phyloP scores from a whole-genome alignment of 768 basidiomycete genomes.

The Suillus fuscotomentosus region DNA sequence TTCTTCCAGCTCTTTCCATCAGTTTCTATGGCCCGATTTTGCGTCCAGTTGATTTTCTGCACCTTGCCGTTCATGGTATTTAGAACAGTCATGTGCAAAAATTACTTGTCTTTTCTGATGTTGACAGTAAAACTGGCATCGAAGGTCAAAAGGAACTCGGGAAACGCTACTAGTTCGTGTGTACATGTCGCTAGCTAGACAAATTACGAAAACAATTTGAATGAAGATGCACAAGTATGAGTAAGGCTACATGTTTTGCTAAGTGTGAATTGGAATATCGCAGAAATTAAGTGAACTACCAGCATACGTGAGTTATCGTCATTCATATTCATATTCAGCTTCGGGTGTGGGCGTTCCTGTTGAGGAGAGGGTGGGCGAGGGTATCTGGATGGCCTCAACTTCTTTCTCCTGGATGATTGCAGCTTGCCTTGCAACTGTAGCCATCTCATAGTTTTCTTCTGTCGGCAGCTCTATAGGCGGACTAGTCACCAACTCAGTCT shows the following conservation, averaged over 20 bases:
- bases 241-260: slow-evolving; percentile 5
- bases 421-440: slow-evolving; percentile 54
- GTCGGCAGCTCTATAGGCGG: slow-evolving; percentile 45
- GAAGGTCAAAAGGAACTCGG: slow-evolving; percentile 65
- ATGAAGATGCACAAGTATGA: slow-evolving; percentile 1
- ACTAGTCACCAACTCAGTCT: slow-evolving; percentile 53
- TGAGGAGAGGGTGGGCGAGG: slow-evolving; percentile 51
- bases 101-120: not conserved
- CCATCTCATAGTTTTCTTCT: slow-evolving; percentile 49
- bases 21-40: not conserved
- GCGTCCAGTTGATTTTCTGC: not conserved
- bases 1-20: slow-evolving; percentile 10
- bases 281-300: not conserved
- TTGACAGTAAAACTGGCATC: slow-evolving; percentile 65
- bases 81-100: not conserved
- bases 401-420: slow-evolving; percentile 59
- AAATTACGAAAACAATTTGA: not conserved
- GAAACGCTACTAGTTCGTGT: not conserved
- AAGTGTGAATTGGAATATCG: slow-evolving; percentile 2
- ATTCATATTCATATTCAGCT: slow-evolving; percentile 20
- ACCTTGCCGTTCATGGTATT: not conserved
- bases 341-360: slow-evolving; percentile 31
- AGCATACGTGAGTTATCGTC: slow-evolving; percentile 8
- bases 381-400: slow-evolving; percentile 50
- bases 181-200: not conserved